phyloP scores from a whole-genome alignment of 164 flowering plant species.

The Annona cherimola region DNA sequence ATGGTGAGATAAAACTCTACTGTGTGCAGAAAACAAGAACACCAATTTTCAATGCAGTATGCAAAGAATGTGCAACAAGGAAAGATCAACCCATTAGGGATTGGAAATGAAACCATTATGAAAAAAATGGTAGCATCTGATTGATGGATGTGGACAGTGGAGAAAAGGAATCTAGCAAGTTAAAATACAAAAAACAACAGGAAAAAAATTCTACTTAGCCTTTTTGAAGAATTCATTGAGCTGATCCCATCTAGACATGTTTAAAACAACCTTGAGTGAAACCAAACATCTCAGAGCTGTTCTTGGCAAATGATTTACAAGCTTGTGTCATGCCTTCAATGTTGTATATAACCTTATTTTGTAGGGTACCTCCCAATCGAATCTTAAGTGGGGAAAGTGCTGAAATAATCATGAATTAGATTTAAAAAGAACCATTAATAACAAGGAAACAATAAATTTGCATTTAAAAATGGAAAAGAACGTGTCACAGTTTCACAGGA shows the following conservation, averaged over 20 bases:
- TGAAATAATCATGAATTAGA: conserved; percentile 20
- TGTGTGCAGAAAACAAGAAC: background rate
- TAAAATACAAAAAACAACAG: background rate
- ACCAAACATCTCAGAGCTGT: conserved; percentile 55
- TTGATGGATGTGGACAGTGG: background rate
- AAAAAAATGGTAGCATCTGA: background rate
- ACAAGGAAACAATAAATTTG: background rate
- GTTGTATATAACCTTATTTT: conserved; percentile 71
- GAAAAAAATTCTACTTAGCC: conserved; percentile 44
- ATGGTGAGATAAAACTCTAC: background rate
- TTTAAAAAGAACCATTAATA: background rate
- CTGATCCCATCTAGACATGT: conserved; percentile 85
- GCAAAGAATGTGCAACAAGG: background rate
- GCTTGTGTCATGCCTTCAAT: conserved; percentile 33
- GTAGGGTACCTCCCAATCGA: conserved; percentile 82
- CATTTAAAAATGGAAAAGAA: background rate
- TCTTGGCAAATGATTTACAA: conserved; percentile 44
- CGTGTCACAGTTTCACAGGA: too few relatives aligned
- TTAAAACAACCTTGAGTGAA: conserved; percentile 76
- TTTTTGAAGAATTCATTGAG: conserved; percentile 60
- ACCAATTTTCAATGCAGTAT: background rate
- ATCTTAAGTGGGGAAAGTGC: conserved; percentile 87
- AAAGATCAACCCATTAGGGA: background rate
- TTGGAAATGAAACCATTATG: background rate
- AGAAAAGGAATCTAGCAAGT: background rate